Evolutionary conservation across 441 rosid genomes (phyloP).

Genomic region (Rhodomyrtus psidioides): DNA sequence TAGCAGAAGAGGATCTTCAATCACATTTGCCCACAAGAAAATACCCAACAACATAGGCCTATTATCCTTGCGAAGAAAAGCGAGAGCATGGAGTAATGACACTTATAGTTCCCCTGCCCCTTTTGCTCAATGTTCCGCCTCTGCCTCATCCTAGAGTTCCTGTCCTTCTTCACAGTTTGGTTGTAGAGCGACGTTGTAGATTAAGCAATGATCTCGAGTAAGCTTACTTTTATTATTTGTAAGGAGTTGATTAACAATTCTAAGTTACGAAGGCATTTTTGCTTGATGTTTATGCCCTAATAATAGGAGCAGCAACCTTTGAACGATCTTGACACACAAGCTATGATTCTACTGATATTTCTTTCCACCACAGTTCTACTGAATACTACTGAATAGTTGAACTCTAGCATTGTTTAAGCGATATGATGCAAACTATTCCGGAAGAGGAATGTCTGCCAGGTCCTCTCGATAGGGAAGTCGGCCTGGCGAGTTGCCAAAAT

Average conservation of each 20-base stretch:
- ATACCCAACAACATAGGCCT: neutral
- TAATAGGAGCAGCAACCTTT: neutral
- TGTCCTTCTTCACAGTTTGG: neutral
- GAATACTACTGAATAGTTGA: neutral
- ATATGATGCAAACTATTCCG: constrained; percentile 7
- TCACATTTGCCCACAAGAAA: neutral
- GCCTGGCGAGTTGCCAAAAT: neutral
- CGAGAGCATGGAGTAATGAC: neutral
- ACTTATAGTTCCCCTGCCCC: neutral
- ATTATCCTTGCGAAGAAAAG: neutral
- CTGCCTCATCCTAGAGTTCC: neutral
- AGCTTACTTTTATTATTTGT: neutral
- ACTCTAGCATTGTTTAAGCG: neutral
- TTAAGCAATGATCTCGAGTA: neutral
- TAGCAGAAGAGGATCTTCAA: neutral
- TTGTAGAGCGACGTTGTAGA: neutral
- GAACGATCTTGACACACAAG: neutral
- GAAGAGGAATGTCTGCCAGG: constrained; percentile 30
- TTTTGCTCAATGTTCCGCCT: neutral
- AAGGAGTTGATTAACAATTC: neutral
- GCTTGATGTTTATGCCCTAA: neutral
- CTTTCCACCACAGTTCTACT: neutral
- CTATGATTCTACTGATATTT: neutral
- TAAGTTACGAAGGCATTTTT: neutral
- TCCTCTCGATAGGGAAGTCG: constrained; percentile 31